phyloP scores from a whole-genome alignment of 805 yeast genomes.

The Yarrowia porcina region DNA sequence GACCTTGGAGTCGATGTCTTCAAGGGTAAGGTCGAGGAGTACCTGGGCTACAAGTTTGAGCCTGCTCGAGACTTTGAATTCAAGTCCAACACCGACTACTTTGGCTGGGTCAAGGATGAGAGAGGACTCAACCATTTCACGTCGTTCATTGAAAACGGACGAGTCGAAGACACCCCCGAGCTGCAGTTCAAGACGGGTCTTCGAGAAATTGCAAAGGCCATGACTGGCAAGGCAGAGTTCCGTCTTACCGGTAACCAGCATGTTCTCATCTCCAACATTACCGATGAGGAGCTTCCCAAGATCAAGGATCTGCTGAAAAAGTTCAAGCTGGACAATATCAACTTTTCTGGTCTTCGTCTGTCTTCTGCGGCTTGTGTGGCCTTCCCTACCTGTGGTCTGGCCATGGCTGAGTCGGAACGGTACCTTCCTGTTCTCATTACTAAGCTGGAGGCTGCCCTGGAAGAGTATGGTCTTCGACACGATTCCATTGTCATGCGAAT shows the following conservation, averaged over 20 bases:
- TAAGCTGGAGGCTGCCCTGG: slow-evolving; percentile 80
- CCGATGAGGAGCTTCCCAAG: slow-evolving; percentile 60
- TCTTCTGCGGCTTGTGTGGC: slow-evolving; percentile 97
- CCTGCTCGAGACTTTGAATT: slow-evolving; percentile 70
- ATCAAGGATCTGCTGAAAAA: slow-evolving; percentile 63
- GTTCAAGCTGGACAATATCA: slow-evolving; percentile 79
- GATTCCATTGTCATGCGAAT: slow-evolving; percentile 95
- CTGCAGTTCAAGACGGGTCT: slow-evolving; percentile 87
- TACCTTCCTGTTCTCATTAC: slow-evolving; percentile 77
- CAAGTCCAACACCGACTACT: slow-evolving; percentile 82
- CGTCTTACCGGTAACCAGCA: slow-evolving; percentile 97
- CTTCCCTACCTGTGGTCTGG: slow-evolving; percentile 97
- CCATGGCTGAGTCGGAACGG: slow-evolving; percentile 98
- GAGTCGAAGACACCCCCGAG: slow-evolving; percentile 89
- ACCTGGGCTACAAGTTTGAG: slow-evolving; percentile 71
- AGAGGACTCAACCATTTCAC: slow-evolving; percentile 84
- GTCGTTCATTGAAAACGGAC: slow-evolving; percentile 91
- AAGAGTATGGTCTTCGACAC: slow-evolving; percentile 88
- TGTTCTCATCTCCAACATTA: slow-evolving; percentile 67
- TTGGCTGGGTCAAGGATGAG: slow-evolving; percentile 87
- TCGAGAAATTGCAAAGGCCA: slow-evolving; percentile 67
- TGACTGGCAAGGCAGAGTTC: slow-evolving; percentile 65
- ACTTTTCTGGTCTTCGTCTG: slow-evolving; percentile 77
- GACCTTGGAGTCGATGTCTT: slow-evolving; percentile 86
- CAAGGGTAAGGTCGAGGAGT: slow-evolving; percentile 76